phyloP scores from a whole-genome alignment of 495 filamentous ascomycete species.

The Podospora pseudopauciseta region DNA sequence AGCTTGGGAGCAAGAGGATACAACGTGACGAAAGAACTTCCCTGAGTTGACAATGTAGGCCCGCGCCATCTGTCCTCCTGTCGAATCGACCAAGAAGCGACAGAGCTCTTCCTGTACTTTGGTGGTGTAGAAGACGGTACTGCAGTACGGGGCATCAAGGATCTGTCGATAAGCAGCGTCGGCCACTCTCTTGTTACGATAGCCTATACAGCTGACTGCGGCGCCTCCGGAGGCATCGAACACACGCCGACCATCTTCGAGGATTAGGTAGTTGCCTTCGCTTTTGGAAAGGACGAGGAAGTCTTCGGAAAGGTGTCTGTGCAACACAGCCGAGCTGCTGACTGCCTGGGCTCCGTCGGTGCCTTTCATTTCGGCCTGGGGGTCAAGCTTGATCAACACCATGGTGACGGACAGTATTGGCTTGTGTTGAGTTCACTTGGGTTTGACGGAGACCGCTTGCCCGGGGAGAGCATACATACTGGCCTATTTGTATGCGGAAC shows the following conservation, averaged over 20 bases:
- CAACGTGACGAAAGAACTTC: constrained; percentile 30
- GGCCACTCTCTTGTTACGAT: constrained; percentile 43
- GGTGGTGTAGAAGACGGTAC: constrained; percentile 45
- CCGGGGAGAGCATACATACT: neutral
- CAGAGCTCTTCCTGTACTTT: constrained; percentile 40
- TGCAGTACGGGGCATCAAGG: constrained; percentile 40
- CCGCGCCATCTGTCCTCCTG: constrained; percentile 43
- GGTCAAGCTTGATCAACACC: constrained; percentile 22
- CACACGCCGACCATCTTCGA: constrained; percentile 60
- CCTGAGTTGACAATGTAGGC: constrained; percentile 57
- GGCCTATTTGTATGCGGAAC: neutral
- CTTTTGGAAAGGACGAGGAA: constrained; percentile 28
- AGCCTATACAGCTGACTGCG: constrained; percentile 51
- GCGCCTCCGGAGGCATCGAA: constrained; percentile 59
- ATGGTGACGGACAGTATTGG: constrained; percentile 14
- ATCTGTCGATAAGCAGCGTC: constrained; percentile 44
- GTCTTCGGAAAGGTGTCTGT: constrained; percentile 29
- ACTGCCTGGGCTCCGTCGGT: neutral
- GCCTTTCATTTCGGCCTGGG: neutral
- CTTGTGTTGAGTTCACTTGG: neutral
- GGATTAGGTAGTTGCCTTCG: constrained; percentile 37
- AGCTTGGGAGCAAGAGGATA: constrained; percentile 32
- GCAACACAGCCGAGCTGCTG: constrained; percentile 34
- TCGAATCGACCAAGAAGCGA: constrained; percentile 41
- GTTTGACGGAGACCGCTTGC: neutral